Evolutionary conservation across 208 protist genomes (phyloP).

Genomic region (Crithidia mellificae): DNA sequence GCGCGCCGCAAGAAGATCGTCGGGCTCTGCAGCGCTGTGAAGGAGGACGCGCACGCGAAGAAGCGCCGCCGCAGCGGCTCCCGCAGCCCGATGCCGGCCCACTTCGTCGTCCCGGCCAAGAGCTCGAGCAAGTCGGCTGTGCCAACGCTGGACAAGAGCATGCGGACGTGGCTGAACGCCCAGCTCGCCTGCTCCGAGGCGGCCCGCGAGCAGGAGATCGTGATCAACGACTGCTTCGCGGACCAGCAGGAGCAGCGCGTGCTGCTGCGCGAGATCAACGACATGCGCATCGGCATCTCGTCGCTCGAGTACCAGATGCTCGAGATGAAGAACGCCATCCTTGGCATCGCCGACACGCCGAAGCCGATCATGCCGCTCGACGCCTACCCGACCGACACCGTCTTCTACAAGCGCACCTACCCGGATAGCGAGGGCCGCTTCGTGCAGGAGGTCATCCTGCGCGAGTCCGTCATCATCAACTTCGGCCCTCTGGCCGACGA

Average conservation of each 20-base stretch:
- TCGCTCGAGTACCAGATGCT: constrained; percentile 58
- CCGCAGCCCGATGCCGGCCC: constrained; percentile 4
- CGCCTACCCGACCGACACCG: constrained; percentile 41
- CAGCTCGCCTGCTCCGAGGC: constrained; percentile 68
- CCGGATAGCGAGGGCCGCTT: constrained; percentile 46
- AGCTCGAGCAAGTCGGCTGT: constrained; percentile 24
- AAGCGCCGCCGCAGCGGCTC: constrained; percentile 27
- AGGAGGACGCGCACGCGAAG: constrained; percentile 22
- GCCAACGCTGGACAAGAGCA: constrained; percentile 32
- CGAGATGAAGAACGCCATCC: constrained; percentile 58
- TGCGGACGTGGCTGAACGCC: constrained; percentile 63
- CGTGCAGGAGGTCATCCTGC: constrained; percentile 67
- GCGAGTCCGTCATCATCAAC: constrained; percentile 58
- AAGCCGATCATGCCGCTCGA: constrained; percentile 48
- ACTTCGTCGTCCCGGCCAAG: constrained; percentile 15
- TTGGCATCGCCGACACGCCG: constrained; percentile 36
- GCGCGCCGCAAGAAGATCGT: constrained; percentile 54
- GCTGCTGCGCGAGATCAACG: constrained; percentile 74
- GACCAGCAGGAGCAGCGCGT: constrained; percentile 77
- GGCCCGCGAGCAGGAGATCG: constrained; percentile 48
- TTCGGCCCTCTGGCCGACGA: constrained; percentile 50
- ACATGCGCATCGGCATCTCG: constrained; percentile 66
- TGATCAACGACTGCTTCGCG: constrained; percentile 67
- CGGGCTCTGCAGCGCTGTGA: constrained; percentile 31
- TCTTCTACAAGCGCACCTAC: constrained; percentile 64